Conservation (phyloP, 345 rosid species). For the Eutrema japonicum region DNA sequence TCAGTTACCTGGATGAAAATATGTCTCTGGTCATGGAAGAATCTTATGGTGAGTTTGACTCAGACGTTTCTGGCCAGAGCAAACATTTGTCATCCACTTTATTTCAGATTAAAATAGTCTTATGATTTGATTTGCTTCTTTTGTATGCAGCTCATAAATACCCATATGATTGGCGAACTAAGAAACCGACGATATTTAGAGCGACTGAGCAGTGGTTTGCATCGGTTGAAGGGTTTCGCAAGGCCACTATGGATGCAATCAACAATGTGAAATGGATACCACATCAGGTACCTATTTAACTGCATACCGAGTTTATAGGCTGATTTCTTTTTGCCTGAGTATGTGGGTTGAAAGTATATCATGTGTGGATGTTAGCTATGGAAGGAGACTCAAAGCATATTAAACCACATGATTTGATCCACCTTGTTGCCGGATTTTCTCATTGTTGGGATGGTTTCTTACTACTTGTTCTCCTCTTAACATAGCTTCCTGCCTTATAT, state of each 20-base stretch:
- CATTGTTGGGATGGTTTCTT: conserved; percentile 16
- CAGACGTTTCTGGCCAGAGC: conserved; percentile 21
- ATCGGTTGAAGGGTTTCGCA: conserved; percentile 90
- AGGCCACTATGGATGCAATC: conserved; percentile 84
- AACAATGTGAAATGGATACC: conserved; percentile 86
- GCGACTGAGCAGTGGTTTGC: conserved; percentile 99
- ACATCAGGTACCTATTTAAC: conserved; percentile 67
- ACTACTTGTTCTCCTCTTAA: conserved; percentile 3
- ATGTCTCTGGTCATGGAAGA: conserved; percentile 80
- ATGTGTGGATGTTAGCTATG: conserved; percentile 4
- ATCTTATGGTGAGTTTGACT: conserved; percentile 66
- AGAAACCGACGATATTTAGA: conserved; percentile 93
- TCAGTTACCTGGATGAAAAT: conserved; percentile 73
- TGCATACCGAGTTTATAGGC: conserved; percentile 21
- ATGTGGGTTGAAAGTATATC: neutral
- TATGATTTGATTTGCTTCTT: conserved; percentile 29
- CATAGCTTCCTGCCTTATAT: neutral
- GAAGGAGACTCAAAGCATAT: conserved; percentile 1
- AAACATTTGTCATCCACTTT: neutral
- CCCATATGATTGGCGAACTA: conserved; percentile 98
- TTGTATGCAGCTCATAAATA: conserved; percentile 76
- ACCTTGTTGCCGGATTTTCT: neutral
- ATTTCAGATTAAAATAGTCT: conserved; percentile 12
- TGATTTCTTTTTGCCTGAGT: neutral
- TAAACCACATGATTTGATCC: conserved; percentile 12